These are phyloP conservation scores for Alternaria solani DNA, from an alignment of 2,329 filamentous ascomycete genomes.

Conservation along the genomic window DNA sequence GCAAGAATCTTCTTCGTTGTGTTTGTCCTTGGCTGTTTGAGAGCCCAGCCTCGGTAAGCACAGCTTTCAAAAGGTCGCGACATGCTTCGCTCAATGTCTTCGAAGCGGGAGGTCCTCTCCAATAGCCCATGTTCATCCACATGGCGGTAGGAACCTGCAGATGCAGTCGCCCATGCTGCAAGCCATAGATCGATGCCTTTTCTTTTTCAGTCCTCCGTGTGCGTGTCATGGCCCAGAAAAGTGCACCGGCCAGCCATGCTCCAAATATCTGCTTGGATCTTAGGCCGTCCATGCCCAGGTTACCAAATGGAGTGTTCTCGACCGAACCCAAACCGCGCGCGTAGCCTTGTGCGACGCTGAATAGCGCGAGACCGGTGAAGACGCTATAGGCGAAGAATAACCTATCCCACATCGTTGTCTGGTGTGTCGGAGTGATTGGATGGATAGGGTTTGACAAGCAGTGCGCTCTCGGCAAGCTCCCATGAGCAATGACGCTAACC, in stretches of 20 bases:
- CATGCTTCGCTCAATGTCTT: constrained; percentile 57
- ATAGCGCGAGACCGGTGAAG: background rate
- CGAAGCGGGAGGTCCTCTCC: constrained; percentile 50
- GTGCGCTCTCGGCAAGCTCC: background rate
- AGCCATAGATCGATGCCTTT: constrained; percentile 51
- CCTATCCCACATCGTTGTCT: background rate
- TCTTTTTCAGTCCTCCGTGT: constrained; percentile 2
- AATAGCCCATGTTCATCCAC: constrained; percentile 72
- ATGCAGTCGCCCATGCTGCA: constrained; percentile 66
- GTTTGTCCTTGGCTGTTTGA: constrained; percentile 8
- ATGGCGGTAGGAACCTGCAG: constrained; percentile 58
- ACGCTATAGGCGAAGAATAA: background rate
- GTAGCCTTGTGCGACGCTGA: background rate
- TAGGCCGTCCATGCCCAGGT: background rate
- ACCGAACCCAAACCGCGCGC: background rate
- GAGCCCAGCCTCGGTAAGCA: constrained; percentile 57
- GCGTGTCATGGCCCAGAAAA: background rate
- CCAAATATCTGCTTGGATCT: background rate
- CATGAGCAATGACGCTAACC: background rate
- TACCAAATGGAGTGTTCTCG: background rate
- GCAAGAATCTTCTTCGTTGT: constrained; percentile 35
- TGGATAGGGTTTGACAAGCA: background rate
- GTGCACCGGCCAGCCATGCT: background rate
- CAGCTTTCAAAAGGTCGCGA: constrained; percentile 58
- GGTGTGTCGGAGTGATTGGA: background rate